Evolutionary conservation across 805 yeast genomes (phyloP).

Genomic region (Saccharomyces kudriavzevii): DNA sequence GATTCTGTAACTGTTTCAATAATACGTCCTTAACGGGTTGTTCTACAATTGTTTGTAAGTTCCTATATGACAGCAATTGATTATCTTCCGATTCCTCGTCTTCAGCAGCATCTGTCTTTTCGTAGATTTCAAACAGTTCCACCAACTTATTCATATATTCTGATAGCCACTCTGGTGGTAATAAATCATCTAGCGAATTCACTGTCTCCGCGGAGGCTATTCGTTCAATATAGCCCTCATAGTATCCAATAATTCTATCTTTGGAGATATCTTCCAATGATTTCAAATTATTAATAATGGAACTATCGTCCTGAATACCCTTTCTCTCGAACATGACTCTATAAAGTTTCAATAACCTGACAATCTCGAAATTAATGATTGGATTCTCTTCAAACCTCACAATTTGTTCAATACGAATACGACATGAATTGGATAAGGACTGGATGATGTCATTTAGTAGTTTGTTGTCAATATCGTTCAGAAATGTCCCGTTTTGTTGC

Average conservation of each 20-base stretch:
- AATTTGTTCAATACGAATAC: slow-evolving; percentile 61
- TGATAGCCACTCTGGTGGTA: slow-evolving; percentile 78
- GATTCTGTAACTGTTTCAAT: slow-evolving; percentile 21
- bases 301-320: slow-evolving; percentile 29
- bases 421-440: slow-evolving; percentile 40
- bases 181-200: slow-evolving; percentile 42
- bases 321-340: slow-evolving; percentile 48
- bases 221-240: slow-evolving; percentile 13
- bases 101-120: slow-evolving; percentile 24
- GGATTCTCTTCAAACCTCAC: slow-evolving; percentile 57
- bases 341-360: slow-evolving; percentile 60
- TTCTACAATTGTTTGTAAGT: slow-evolving; percentile 38
- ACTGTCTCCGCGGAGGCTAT: slow-evolving; percentile 11
- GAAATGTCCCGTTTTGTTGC: slow-evolving; percentile 20
- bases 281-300: slow-evolving; percentile 16
- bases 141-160: slow-evolving; percentile 43
- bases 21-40: slow-evolving; percentile 29
- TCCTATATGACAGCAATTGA: slow-evolving; percentile 33
- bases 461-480: slow-evolving; percentile 22
- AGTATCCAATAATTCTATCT: slow-evolving; percentile 16
- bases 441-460: slow-evolving; percentile 27
- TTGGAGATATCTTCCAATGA: slow-evolving; percentile 14
- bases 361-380: slow-evolving; percentile 47
- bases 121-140: slow-evolving; percentile 52
- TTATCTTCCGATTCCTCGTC: slow-evolving; percentile 24